A percentile compares a stretch with the other conserved stretches of the same genome.
Evolutionary conservation across 305 asterid genomes (phyloP).

Genomic region (Fraxinus dipetala): DNA sequence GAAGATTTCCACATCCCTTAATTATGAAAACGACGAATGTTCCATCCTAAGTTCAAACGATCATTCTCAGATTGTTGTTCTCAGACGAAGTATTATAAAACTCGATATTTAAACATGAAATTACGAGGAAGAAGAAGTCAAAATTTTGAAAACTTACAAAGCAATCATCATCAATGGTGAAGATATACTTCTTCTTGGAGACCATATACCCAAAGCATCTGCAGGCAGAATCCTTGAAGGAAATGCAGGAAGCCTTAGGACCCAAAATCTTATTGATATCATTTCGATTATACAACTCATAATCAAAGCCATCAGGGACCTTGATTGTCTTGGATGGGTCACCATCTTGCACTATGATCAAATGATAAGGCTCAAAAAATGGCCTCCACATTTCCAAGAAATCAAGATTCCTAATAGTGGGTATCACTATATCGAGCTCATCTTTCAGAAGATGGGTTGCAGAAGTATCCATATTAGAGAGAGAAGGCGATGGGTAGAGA

Average conservation of each 20-base stretch:
- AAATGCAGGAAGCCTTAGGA: constrained; percentile 52
- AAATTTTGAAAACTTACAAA: constrained; percentile 31
- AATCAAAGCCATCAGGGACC: constrained; percentile 49
- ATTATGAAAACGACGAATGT: not conserved
- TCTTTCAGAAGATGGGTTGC: constrained; percentile 43
- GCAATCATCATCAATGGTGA: constrained; percentile 60
- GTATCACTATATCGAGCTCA: constrained; percentile 48
- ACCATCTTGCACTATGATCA: constrained; percentile 56
- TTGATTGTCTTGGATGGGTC: constrained; percentile 49
- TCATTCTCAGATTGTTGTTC: not conserved
- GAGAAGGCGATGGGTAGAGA: not conserved
- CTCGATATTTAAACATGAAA: not conserved
- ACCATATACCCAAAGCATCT: constrained; percentile 59
- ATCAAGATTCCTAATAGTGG: constrained; percentile 51
- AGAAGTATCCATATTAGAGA: constrained; percentile 32
- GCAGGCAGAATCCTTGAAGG: constrained; percentile 61
- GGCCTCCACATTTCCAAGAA: constrained; percentile 60
- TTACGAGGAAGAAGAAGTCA: not conserved
- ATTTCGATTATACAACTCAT: constrained; percentile 52
- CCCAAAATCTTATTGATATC: constrained; percentile 51
- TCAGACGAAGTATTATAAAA: not conserved
- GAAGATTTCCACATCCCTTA: not conserved
- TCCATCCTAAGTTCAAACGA: not conserved
- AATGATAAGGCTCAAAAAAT: constrained; percentile 42
- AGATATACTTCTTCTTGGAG: constrained; percentile 63